phyloP scores from a whole-genome alignment of 257 asterid species.

The Capsicum chinense region DNA sequence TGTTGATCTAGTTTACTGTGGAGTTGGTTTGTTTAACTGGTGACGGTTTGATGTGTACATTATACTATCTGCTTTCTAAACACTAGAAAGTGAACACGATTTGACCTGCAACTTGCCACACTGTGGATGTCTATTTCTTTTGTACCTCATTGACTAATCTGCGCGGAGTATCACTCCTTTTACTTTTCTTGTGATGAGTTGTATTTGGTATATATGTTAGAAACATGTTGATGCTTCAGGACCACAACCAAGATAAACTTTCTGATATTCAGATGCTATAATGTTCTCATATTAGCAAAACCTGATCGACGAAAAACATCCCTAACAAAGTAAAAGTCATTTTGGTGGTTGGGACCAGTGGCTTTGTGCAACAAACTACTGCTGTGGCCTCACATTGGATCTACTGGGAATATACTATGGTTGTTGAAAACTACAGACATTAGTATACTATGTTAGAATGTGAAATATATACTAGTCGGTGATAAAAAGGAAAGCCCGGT shows the following conservation, averaged over 20 bases:
- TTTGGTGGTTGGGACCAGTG: not conserved
- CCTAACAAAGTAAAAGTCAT: not conserved
- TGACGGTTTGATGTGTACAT: conserved; percentile 32
- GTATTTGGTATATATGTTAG: not conserved
- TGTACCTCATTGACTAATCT: not conserved
- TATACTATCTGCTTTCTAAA: conserved; percentile 28
- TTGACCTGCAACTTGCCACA: conserved; percentile 24
- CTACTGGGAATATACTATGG: not conserved
- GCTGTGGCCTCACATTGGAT: conserved; percentile 4
- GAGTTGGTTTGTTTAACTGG: conserved; percentile 20
- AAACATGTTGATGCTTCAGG: conserved; percentile 37
- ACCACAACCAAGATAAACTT: conserved; percentile 38
- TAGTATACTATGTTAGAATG: not conserved
- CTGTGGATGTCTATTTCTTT: conserved; percentile 26
- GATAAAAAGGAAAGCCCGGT: not conserved
- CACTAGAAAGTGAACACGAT: conserved; percentile 22
- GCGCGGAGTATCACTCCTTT: conserved; percentile 26
- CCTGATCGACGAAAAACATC: not conserved
- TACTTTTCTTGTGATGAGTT: conserved; percentile 31
- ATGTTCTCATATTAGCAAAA: conserved; percentile 1
- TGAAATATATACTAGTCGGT: not conserved
- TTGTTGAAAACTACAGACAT: not conserved
- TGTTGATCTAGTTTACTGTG: conserved; percentile 22
- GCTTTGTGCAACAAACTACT: not conserved
- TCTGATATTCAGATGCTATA: not conserved